A percentile compares a stretch with the other conserved stretches of the same genome.
Evolutionary conservation across 495 filamentous ascomycete species (phyloP).

Genomic region (Xeromyces bisporus): DNA sequence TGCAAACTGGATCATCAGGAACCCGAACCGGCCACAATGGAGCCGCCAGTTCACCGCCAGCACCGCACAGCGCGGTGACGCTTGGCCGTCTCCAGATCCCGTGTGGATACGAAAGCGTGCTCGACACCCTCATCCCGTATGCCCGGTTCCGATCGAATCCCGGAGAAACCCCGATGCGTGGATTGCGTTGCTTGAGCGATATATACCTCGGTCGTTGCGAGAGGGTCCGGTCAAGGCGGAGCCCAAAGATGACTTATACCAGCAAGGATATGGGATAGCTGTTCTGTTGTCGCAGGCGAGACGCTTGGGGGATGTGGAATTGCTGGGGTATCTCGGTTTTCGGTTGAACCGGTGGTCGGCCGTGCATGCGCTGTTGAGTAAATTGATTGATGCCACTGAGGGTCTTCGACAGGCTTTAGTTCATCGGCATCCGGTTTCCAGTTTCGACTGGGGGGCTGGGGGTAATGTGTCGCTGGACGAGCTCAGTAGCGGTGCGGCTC

Average conservation of each 20-base stretch:
- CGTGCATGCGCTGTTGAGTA: conserved; percentile 22
- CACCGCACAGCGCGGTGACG: conserved; percentile 1
- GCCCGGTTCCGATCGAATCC: conserved; percentile 3
- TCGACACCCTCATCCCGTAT: conserved; percentile 2
- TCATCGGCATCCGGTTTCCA: conserved; percentile 7
- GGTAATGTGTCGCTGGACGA: conserved; percentile 15
- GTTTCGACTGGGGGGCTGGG: conserved; percentile 10
- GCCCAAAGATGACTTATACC: conserved; percentile 7
- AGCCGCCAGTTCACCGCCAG: conserved; percentile 8
- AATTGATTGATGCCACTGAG: conserved; percentile 21
- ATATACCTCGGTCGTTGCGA: conserved; percentile 22
- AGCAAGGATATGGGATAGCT: conserved; percentile 10
- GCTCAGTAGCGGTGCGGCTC: conserved; percentile 7
- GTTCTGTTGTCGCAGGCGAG: conserved; percentile 14
- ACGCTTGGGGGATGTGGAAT: conserved; percentile 11
- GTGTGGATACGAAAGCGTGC: conserved; percentile 1
- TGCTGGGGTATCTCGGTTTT: conserved; percentile 28
- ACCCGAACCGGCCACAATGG: conserved; percentile 8
- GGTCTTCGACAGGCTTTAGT: conserved; percentile 3
- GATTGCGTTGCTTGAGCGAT: conserved; percentile 26
- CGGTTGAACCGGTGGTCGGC: conserved; percentile 25
- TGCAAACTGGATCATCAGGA: conserved; percentile 3
- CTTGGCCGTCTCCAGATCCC: conserved; percentile 1
- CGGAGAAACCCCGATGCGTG: conserved; percentile 16
- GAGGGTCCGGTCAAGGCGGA: conserved; percentile 5